phyloP scores from a whole-genome alignment of 192 early-diverging fungal species.

The Gaertneriomyces semiglobifer region DNA sequence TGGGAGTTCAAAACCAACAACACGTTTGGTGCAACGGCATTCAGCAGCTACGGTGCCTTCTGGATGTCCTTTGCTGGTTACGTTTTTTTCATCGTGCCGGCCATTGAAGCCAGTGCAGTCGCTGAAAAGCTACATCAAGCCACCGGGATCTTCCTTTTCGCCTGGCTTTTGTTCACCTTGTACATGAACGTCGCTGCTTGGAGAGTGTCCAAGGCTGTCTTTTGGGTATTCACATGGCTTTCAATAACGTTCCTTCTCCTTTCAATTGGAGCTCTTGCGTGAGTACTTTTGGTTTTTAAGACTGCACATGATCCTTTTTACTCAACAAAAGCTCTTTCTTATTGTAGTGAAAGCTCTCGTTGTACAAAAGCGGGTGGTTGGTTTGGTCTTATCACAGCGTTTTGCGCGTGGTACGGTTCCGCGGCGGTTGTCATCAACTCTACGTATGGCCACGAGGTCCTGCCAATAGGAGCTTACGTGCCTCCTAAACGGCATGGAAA shows the following conservation, averaged over 20 bases:
- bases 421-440: constrained; percentile 16
- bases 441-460: constrained; percentile 2
- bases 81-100: constrained; percentile 50
- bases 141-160: constrained; percentile 59
- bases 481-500: neutral
- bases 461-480: constrained; percentile 8
- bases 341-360: constrained; percentile 22
- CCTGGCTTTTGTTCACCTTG: constrained; percentile 68
- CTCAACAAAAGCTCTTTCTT: neutral
- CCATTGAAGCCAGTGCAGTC: constrained; percentile 27
- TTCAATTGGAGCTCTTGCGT: constrained; percentile 57
- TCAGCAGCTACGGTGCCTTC: constrained; percentile 52
- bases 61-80: constrained; percentile 49
- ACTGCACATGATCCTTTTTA: neutral
- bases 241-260: constrained; percentile 53
- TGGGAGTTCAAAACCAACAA: constrained; percentile 77
- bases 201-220: constrained; percentile 46
- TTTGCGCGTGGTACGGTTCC: constrained; percentile 67
- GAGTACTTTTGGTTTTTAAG: neutral
- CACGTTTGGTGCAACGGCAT: constrained; percentile 80
- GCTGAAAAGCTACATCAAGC: constrained; percentile 25
- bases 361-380: constrained; percentile 65
- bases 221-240: constrained; percentile 64
- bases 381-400: constrained; percentile 68
- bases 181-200: constrained; percentile 65